Evolutionary conservation across 768 basidiomycete genomes (phyloP).

Genomic region (Calocybe gangraenosa): DNA sequence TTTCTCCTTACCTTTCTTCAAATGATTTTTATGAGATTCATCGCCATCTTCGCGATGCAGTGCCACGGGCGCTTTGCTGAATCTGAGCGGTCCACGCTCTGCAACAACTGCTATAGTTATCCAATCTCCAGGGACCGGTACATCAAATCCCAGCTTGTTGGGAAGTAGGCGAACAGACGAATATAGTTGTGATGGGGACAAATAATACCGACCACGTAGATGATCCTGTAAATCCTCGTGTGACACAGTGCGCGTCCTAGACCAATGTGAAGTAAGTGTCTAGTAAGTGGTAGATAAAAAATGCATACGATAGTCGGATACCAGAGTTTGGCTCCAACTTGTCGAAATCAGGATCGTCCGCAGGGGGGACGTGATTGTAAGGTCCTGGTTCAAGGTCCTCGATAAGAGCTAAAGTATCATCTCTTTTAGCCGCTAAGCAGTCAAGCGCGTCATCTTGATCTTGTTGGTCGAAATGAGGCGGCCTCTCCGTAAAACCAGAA

Average conservation of each 20-base stretch:
- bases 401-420: conserved; percentile 65
- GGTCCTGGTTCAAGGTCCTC: conserved; percentile 81
- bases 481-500: conserved; percentile 32
- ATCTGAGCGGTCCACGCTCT: conserved; percentile 77
- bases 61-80: conserved; percentile 63
- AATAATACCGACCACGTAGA: conserved; percentile 77
- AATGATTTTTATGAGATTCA: conserved; percentile 27
- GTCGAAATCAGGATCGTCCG: conserved; percentile 74
- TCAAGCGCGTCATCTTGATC: background rate
- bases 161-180: conserved; percentile 74
- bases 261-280: conserved; percentile 5
- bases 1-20: conserved; percentile 33
- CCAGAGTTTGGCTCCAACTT: conserved; percentile 87
- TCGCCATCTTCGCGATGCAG: conserved; percentile 43
- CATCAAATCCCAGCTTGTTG: conserved; percentile 81
- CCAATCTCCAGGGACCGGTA: conserved; percentile 92
- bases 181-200: conserved; percentile 88
- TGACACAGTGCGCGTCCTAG: conserved; percentile 66
- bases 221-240: conserved; percentile 80
- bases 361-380: conserved; percentile 61
- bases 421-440: conserved; percentile 29
- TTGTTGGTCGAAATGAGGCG: conserved; percentile 17
- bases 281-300: conserved; percentile 1
- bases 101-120: conserved; percentile 95
- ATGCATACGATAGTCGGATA: conserved; percentile 74